A percentile compares a stretch with the other conserved stretches of the same genome.
Conservation (phyloP, 345 rosid species). For the Rhodamnia argentea region DNA sequence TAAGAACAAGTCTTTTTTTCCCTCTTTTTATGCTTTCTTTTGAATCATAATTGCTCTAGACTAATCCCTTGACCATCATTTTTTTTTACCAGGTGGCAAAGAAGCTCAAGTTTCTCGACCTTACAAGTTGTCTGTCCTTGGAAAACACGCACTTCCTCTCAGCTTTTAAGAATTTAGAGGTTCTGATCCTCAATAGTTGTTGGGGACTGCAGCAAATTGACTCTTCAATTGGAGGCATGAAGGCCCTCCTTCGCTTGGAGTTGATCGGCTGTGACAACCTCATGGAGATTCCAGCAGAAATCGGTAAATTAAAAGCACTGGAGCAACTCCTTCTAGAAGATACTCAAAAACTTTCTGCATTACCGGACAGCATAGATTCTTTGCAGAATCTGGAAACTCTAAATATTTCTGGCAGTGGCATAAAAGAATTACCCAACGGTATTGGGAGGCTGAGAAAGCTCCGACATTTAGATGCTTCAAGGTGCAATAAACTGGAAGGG, state of each 20-base stretch:
- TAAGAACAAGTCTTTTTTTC: no score
- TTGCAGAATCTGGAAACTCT: background rate
- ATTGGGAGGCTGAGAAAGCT: no score
- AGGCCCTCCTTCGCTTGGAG: background rate
- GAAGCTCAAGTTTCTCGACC: background rate
- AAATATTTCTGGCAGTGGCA: no score
- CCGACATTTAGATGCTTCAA: no score
- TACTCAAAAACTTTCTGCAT: no score
- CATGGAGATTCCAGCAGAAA: no score
- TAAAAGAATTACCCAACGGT: no score
- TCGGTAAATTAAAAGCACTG: no score
- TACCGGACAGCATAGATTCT: background rate
- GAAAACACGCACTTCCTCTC: background rate
- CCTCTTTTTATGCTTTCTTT: no score
- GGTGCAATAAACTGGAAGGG: no score
- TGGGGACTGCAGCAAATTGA: rapidly evolving
- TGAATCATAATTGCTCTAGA: background rate
- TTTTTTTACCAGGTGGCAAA: background rate
- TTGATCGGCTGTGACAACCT: rapidly evolving
- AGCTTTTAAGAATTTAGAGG: background rate
- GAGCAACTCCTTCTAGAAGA: no score
- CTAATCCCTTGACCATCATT: background rate
- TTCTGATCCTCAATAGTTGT: background rate
- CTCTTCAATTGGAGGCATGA: background rate
- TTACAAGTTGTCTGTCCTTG: rapidly evolving